Evolutionary conservation across 2,329 filamentous ascomycete genomes (phyloP), one percentile per base, ranked within the genome.

Genomic region (Calonectria henricotiae): DNA sequence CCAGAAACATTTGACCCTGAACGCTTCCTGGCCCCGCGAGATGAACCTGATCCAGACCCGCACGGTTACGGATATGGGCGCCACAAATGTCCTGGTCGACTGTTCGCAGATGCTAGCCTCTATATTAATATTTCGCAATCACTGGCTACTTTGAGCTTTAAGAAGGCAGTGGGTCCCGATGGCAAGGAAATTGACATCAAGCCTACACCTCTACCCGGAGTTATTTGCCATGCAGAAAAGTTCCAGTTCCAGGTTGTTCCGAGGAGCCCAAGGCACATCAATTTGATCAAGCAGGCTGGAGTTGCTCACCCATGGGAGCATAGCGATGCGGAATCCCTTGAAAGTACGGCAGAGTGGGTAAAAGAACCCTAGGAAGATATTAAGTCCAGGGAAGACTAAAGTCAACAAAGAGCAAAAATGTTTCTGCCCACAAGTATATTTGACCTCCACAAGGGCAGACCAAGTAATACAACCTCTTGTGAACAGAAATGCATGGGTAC

Each of bases 81-180:
- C 0, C 78, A 83, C 11, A 69, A 78, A 1, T 85, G 82, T 65
- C 79, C 82, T 0, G 83, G 83, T 0, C 65, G 77, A 1, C 75
- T 76, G 27, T 73, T 84, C 2, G 82, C 81, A 0, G 78, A 81
- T 6, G 58, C 76, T 1, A 77, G 74, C 1, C 39, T 83, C 0
- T 84, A 77, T 25, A 58, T 84, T 2, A 79, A 58, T 2, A 74
- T 84, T 17, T 84, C 82, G 0, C 85, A 85, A 35, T 77, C 81
- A 0, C 77, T 90, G 1, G 81, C 88, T 0, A 84, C 83, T 0
- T 89, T 89, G 61, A 75, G 81, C 4, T 79, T 88, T 4, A 27
- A 46, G 23, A 75, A 72, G 30, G 71, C 66, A 0, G 0, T 71
- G 0, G 75, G 77, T 7, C 79, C 81, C 25, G 76, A 83, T 5